Conservation (phyloP, 2,329 filamentous ascomycete genomes). For the Knufia petricola region DNA sequence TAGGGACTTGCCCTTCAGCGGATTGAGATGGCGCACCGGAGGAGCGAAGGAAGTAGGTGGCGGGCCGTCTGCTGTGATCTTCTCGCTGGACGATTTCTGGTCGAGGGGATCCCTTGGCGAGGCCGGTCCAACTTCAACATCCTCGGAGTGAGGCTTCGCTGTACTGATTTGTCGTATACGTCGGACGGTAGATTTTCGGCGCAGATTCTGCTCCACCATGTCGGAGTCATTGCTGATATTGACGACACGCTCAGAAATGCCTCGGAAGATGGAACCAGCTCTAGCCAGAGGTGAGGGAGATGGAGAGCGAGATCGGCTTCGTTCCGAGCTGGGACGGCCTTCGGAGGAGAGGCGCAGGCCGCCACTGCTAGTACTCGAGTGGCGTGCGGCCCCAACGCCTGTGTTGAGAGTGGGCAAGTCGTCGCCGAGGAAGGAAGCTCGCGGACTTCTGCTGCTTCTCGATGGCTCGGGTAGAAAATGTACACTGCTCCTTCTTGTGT, state of each 20-base stretch:
- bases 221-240: slow-evolving; percentile 93
- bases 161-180: slow-evolving; percentile 16
- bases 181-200: slow-evolving; percentile 42
- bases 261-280: slow-evolving; percentile 66
- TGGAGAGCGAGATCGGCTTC: slow-evolving; percentile 42
- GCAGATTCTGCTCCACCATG: slow-evolving; percentile 61
- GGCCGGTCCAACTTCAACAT: slow-evolving; percentile 11
- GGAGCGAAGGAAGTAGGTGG: slow-evolving; percentile 11
- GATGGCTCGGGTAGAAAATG: slow-evolving; percentile 37
- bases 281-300: slow-evolving; percentile 55
- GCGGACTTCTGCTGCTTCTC: slow-evolving; percentile 22
- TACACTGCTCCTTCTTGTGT: slow-evolving; percentile 44
- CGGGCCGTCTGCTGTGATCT: slow-evolving; percentile 24
- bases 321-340: slow-evolving; percentile 37
- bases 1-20: slow-evolving; percentile 74
- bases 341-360: slow-evolving; percentile 29
- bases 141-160: background rate
- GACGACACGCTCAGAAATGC: slow-evolving; percentile 94
- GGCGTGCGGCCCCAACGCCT: slow-evolving; percentile 42
- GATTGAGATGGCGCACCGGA: slow-evolving; percentile 45
- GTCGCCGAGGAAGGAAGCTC: slow-evolving; percentile 48
- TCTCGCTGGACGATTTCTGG: slow-evolving; percentile 11
- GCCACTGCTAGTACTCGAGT: slow-evolving; percentile 39
- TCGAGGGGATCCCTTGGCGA: slow-evolving; percentile 2
- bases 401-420: slow-evolving; percentile 53